A percentile compares a stretch with the other conserved stretches of the same genome.
phyloP scores from a whole-genome alignment of 1,139 yeast species.

The Komagataea norvegica region DNA sequence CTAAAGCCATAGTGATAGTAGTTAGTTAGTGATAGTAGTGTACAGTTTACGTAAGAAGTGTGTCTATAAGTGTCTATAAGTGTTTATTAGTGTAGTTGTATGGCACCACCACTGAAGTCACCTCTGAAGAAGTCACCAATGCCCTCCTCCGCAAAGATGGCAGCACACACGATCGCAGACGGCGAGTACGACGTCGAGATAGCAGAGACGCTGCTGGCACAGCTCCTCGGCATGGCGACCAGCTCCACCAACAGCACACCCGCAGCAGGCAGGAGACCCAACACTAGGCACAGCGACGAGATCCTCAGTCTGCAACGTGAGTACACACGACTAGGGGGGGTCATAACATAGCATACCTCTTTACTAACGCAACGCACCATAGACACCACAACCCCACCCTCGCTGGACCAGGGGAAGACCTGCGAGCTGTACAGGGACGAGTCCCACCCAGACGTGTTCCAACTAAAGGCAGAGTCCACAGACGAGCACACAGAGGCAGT shows the following conservation, averaged over 20 bases:
- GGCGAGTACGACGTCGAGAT: conserved; percentile 25
- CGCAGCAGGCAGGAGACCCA: neutral
- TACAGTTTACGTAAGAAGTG: too few species aligned
- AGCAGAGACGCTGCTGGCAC: conserved; percentile 14
- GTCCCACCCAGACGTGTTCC: neutral
- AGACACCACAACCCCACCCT: conserved; percentile 15
- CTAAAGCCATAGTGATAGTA: too few species aligned
- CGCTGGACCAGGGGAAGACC: conserved; percentile 12
- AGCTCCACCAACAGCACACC: neutral
- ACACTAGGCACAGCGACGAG: conserved; percentile 16
- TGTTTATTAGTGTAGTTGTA: too few species aligned
- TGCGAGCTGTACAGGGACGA: conserved; percentile 3
- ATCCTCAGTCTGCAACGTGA: conserved; percentile 19
- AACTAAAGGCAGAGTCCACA: conserved; percentile 7
- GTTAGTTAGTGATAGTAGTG: too few species aligned
- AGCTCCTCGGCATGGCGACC: neutral
- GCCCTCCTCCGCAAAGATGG: too few species aligned
- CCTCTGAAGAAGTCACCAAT: too few species aligned
- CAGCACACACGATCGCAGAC: conserved; percentile 15
- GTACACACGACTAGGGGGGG: too few species aligned
- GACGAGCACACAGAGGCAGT: conserved; percentile 9
- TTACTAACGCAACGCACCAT: too few species aligned
- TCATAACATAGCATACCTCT: too few species aligned
- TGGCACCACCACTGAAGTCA: too few species aligned
- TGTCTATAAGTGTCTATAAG: too few species aligned